Conservation (phyloP, 768 basidiomycete species). For the Gyrodon lividus region DNA sequence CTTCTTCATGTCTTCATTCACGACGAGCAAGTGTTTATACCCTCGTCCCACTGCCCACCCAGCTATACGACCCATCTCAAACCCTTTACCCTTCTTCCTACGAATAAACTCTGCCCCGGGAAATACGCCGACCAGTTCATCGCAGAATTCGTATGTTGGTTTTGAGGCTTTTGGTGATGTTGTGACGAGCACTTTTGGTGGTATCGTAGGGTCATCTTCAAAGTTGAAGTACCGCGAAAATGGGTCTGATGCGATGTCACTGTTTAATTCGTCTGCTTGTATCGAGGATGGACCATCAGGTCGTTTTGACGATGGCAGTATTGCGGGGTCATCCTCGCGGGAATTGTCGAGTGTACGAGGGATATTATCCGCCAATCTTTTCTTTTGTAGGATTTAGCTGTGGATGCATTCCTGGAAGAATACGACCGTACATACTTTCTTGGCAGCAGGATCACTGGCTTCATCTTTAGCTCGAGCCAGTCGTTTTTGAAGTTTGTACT, state of each 20-base stretch:
- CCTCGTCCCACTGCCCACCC: conserved; percentile 90
- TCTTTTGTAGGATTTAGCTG: conserved; percentile 47
- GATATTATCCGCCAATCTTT: conserved; percentile 80
- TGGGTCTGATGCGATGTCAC: conserved; percentile 70
- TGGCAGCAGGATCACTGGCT: conserved; percentile 68
- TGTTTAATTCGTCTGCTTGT: conserved; percentile 57
- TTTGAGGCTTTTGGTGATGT: conserved; percentile 89
- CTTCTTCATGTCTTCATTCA: conserved; percentile 94
- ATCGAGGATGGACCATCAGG: conserved; percentile 33
- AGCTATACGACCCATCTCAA: conserved; percentile 87
- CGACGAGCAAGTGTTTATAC: conserved; percentile 86
- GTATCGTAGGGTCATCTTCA: conserved; percentile 62
- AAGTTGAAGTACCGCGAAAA: conserved; percentile 78
- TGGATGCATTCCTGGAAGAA: not conserved
- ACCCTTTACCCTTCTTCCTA: conserved; percentile 85
- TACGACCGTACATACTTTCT: conserved; percentile 56
- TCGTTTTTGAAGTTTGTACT: conserved; percentile 77
- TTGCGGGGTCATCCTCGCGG: conserved; percentile 71
- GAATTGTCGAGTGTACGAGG: conserved; percentile 93
- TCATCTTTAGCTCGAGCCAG: conserved; percentile 79
- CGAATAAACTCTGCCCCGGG: conserved; percentile 90
- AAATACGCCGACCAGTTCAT: conserved; percentile 85
- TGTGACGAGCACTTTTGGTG: conserved; percentile 88
- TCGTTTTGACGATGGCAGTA: conserved; percentile 33
- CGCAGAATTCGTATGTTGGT: conserved; percentile 87